These are phyloP conservation scores for Solanum commersonii DNA, from an alignment of 257 asterid species.

Conservation along the genomic window DNA sequence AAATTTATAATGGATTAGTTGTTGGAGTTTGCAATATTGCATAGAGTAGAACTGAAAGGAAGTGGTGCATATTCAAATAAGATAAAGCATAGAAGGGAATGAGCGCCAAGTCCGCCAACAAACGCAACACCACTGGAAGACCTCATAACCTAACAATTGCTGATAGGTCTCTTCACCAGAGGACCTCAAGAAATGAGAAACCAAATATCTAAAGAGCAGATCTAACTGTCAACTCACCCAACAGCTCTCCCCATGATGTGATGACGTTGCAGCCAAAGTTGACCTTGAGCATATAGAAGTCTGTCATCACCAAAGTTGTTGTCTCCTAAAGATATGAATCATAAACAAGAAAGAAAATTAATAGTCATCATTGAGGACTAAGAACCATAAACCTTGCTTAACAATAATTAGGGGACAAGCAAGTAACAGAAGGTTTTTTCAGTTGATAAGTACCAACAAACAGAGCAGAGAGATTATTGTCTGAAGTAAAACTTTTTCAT, in stretches of 20 bases:
- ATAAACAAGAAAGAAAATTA: background rate
- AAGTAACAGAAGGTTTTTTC: background rate
- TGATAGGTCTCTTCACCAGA: background rate
- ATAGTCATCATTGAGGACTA: background rate
- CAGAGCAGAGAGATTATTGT: background rate
- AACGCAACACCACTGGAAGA: background rate
- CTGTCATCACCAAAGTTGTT: conserved; percentile 93
- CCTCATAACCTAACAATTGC: background rate
- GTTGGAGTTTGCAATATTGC: background rate
- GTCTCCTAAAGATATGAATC: conserved; percentile 53
- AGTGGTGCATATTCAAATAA: background rate
- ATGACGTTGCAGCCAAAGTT: conserved; percentile 86
- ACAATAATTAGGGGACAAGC: background rate
- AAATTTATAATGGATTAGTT: background rate
- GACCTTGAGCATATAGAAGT: conserved; percentile 94
- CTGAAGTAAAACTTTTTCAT: background rate
- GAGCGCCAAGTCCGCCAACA: background rate
- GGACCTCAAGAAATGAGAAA: background rate
- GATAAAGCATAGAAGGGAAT: background rate
- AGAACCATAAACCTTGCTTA: background rate
- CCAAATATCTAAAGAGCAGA: background rate
- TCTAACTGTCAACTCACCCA: conserved; percentile 58
- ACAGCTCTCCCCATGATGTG: conserved; percentile 99
- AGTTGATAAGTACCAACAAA: background rate
- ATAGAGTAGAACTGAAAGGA: background rate